Base-by-base conservation (phyloP, 306 rosid species). In the Mucuna pruriens region DNA sequence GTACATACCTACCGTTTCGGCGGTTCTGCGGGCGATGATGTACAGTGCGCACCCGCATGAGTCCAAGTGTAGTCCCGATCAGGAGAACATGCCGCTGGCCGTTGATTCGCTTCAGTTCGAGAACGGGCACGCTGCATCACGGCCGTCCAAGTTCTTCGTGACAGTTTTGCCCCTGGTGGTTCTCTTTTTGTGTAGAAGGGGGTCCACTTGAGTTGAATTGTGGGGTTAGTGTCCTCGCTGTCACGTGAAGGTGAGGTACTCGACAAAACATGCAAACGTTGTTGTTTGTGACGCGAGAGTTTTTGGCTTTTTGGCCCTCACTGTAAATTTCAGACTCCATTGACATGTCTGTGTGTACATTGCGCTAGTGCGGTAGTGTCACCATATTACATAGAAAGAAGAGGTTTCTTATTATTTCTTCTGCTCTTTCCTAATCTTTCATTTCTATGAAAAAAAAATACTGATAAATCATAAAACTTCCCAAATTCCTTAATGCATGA, bases 61-160 rank as follows among this genome's bases (percentile, higher is more conserved):
- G 73, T 88, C 94, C 10, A 90, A 85, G 81, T 95, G 99, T 79
- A 93, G 98, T 77, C 99, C 99, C 2, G 99, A 95, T 79, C 99
- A 93, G 48, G 99, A 95, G 82, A 95, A 95, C 94, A 91, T 95
- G 98, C 99, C 99, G 0, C 85, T 95, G 71, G 99, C 99, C 90
- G 99, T 95, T 15, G 99, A 95, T 80, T 95, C 99, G 0, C 76
- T 91, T 6, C 96, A 93, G 88, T 87, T 95, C 77, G 94, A 90
- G 22, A 86, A 71, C 36, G 88, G 86, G 5, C 44, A 75, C 10
- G 87, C 90, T 6, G 4, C 87, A 75, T 87, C 88, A 0, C 49
- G 76, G 66, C 91, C 86, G 90, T 82, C 78, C 4, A 71, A 31
- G 7, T 80, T 75, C 25, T 38, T 46, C 68, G 46, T 84, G 68